Percentiles rank a stretch among this genome's conserved stretches.
These are phyloP conservation scores for Piper betle DNA, from an alignment of 164 flowering plant genomes.

Conservation along the genomic window DNA sequence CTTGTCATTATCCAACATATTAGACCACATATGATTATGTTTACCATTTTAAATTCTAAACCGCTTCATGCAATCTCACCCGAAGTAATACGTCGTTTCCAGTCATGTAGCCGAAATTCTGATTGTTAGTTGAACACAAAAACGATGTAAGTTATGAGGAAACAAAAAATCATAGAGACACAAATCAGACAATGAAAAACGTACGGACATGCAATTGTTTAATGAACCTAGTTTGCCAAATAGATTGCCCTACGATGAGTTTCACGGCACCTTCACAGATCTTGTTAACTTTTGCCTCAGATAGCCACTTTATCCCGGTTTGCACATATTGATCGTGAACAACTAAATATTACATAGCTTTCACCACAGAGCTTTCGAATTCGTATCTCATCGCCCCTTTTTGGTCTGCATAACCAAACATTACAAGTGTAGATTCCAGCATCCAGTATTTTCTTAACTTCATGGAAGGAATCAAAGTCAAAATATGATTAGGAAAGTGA, in stretches of 20 bases:
- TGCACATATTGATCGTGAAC: slow-evolving; percentile 7
- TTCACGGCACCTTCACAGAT: slow-evolving; percentile 98
- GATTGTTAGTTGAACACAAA: slow-evolving; percentile 5
- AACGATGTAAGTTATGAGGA: not conserved
- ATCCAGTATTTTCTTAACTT: slow-evolving; percentile 95
- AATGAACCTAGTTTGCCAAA: not conserved
- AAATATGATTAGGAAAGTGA: too few relatives aligned
- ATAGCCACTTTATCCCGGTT: slow-evolving; percentile 91
- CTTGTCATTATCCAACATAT: not conserved
- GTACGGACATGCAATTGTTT: too few relatives aligned
- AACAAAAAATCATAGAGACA: slow-evolving; percentile 9
- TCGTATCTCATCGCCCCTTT: slow-evolving; percentile 34
- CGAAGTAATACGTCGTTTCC: slow-evolving; percentile 90
- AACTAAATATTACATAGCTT: not conserved
- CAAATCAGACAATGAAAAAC: too few relatives aligned
- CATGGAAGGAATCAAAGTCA: slow-evolving; percentile 7
- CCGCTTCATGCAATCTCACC: slow-evolving; percentile 29
- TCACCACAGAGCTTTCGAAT: not conserved
- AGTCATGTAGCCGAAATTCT: slow-evolving; percentile 94
- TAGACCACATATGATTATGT: not conserved
- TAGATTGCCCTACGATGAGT: slow-evolving; percentile 42
- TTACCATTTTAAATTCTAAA: too few relatives aligned
- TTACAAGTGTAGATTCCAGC: slow-evolving; percentile 97
- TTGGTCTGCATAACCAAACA: slow-evolving; percentile 98
- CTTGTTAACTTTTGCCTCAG: slow-evolving; percentile 97